These are phyloP conservation scores for Trichoderma pleuroti DNA, from an alignment of 2,329 filamentous ascomycete species.

Conservation along the genomic window DNA sequence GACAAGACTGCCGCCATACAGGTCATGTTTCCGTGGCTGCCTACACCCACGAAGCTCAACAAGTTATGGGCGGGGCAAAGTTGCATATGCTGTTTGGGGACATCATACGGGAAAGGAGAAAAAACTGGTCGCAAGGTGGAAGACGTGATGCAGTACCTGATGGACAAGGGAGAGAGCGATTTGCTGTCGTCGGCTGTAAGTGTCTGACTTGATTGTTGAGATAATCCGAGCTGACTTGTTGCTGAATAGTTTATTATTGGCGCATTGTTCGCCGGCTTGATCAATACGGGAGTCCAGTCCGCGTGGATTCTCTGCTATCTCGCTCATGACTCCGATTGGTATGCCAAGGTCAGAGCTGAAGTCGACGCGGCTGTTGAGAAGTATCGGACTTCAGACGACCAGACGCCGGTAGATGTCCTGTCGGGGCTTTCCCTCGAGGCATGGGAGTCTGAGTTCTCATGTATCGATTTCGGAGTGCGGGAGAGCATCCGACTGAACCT, in stretches of 20 bases:
- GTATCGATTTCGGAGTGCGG: conserved; percentile 48
- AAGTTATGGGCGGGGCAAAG: conserved; percentile 42
- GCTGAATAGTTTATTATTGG: conserved; percentile 47
- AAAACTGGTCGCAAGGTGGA: conserved; percentile 40
- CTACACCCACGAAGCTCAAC: conserved; percentile 40
- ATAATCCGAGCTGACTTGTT: not conserved
- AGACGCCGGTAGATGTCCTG: conserved; percentile 38
- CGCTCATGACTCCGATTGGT: conserved; percentile 45
- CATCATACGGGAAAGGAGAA: conserved; percentile 45
- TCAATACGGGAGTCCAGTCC: conserved; percentile 56
- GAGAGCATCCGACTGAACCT: conserved; percentile 52
- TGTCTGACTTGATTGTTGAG: not conserved
- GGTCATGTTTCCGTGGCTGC: conserved; percentile 53
- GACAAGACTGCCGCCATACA: conserved; percentile 42
- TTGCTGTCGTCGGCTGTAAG: conserved; percentile 41
- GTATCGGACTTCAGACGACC: conserved; percentile 34
- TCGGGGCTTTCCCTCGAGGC: conserved; percentile 45
- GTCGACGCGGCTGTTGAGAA: conserved; percentile 43
- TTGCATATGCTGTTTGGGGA: conserved; percentile 48
- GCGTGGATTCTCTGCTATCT: conserved; percentile 52
- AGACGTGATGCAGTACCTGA: conserved; percentile 51
- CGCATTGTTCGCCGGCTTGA: conserved; percentile 52
- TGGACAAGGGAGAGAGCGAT: conserved; percentile 49
- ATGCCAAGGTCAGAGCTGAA: conserved; percentile 42
- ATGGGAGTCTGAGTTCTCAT: conserved; percentile 54